Conservation (phyloP, 371 early-diverging fungal genomes). For the Quaeritorhiza haematococci region DNA sequence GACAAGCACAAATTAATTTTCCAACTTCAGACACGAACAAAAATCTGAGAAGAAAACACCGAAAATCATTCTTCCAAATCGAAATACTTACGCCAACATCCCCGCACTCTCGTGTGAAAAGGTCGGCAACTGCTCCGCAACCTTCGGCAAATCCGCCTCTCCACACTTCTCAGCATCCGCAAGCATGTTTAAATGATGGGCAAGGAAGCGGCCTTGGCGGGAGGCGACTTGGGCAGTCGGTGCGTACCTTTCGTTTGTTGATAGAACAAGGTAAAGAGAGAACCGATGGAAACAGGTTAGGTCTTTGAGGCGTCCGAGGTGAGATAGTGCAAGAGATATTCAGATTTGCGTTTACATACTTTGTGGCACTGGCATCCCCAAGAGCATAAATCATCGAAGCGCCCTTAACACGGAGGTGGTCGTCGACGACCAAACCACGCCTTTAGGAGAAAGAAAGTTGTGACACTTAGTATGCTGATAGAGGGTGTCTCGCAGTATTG, state of each 20-base stretch:
- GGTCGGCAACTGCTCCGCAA: conserved; percentile 20
- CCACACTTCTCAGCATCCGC: not conserved
- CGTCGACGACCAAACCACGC: conserved; percentile 81
- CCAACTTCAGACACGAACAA: too few species aligned
- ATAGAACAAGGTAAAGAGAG: too few species aligned
- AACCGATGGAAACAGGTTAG: not conserved
- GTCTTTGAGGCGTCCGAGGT: not conserved
- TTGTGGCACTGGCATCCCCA: conserved; percentile 84
- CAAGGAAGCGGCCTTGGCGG: conserved; percentile 83
- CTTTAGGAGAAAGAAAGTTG: conserved; percentile 5
- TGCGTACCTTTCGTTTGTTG: conserved; percentile 45
- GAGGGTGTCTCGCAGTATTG: not conserved
- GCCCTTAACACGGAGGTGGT: conserved; percentile 73
- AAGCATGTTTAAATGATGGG: conserved; percentile 22
- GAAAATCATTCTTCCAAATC: too few species aligned
- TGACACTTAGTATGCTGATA: too few species aligned
- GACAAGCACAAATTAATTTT: too few species aligned
- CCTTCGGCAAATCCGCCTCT: not conserved
- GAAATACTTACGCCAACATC: conserved; percentile 66
- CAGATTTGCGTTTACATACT: conserved; percentile 25
- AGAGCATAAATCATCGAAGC: conserved; percentile 69
- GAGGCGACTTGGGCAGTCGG: conserved; percentile 92
- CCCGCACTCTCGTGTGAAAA: conserved; percentile 74
- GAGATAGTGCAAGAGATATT: not conserved
- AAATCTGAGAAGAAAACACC: too few species aligned